Base-by-base conservation (phyloP, 805 yeast genomes). In the Diddensiella transvaalensis region DNA sequence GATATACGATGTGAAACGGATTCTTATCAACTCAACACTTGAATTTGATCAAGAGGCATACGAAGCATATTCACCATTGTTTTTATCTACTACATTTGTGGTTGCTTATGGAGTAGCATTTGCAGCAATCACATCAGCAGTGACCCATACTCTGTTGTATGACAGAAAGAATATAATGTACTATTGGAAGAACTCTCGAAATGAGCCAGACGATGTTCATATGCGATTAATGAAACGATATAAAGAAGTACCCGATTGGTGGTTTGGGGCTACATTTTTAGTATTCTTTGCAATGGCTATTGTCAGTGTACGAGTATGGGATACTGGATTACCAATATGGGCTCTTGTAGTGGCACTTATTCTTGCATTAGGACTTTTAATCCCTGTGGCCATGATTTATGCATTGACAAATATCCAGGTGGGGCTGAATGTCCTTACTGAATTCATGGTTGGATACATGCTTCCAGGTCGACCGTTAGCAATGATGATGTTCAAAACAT, bases 161-260 rank as follows among this genome's bases (percentile, higher is more conserved):
- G 83, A 81, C 58, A 77, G 83, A 46, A 67, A 63, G 40, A 80
- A 80, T 51, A 74, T 83, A 57, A 63, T 72, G 72, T 52, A 69
- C 64, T 64, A 77, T 75, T 45, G 67, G 77, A 30, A 71, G 66
- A 55, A 69, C 66, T 48, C 76, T 69, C 41, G 70, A 68, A 44
- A 61, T 66, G 57, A 65, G 59, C 43, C 76, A 63, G 61, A 72
- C 63, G 79, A 78, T 60, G 75, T 77, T 15, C 81, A 79, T 58
- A 69, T 69, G 65, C 69, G 82, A 51, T 71, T 82, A 50, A 81
- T 83, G 83, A 61, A 65, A 29, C 59, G 64, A 22, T 82, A 83
- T 61, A 71, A 70, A 4, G 85, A 80, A 54, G 83, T 79, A 23
- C 87, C 87, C 2, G 76, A 75, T 39, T 77, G 82, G 81, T 79